Conservation (phyloP, 805 yeast species). For the Cyberlindnera xylosilytica region DNA sequence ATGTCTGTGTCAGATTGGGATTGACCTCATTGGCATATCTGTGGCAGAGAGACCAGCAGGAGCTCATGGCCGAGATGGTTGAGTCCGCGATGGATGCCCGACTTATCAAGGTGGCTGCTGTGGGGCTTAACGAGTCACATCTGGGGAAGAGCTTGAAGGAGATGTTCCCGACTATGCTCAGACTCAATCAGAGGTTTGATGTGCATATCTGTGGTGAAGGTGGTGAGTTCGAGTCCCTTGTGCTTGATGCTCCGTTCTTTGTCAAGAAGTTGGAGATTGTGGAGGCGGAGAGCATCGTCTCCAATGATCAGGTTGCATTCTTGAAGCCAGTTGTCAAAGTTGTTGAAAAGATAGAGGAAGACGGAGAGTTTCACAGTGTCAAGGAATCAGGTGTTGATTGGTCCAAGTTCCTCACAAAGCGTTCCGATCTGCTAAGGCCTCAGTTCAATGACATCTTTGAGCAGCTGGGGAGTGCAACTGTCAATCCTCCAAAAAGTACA, state of each 20-base stretch:
- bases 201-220: constrained; percentile 98
- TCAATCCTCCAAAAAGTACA: no score
- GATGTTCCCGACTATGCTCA: constrained; percentile 53
- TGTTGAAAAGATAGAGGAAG: constrained; percentile 34
- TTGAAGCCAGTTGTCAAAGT: constrained; percentile 53
- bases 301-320: constrained; percentile 67
- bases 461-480: no score
- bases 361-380: constrained; percentile 21
- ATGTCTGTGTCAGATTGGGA: constrained; percentile 75
- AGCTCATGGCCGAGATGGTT: constrained; percentile 81
- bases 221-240: constrained; percentile 95
- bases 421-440: constrained; percentile 34
- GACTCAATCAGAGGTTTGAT: constrained; percentile 63
- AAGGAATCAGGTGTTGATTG: constrained; percentile 19
- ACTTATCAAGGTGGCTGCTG: constrained; percentile 89
- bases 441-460: constrained; percentile 37
- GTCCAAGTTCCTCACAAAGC: constrained; percentile 20
- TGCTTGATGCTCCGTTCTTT: constrained; percentile 87
- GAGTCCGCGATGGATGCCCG: constrained; percentile 68
- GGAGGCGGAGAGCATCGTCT: constrained; percentile 18
- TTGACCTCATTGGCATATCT: constrained; percentile 70
- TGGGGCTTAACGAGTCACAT: constrained; percentile 67
- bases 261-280: constrained; percentile 38
- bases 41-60: constrained; percentile 86
- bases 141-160: constrained; percentile 67